Conservation (phyloP, 2,329 filamentous ascomycete genomes). For the Leptosphaerulina australis region DNA sequence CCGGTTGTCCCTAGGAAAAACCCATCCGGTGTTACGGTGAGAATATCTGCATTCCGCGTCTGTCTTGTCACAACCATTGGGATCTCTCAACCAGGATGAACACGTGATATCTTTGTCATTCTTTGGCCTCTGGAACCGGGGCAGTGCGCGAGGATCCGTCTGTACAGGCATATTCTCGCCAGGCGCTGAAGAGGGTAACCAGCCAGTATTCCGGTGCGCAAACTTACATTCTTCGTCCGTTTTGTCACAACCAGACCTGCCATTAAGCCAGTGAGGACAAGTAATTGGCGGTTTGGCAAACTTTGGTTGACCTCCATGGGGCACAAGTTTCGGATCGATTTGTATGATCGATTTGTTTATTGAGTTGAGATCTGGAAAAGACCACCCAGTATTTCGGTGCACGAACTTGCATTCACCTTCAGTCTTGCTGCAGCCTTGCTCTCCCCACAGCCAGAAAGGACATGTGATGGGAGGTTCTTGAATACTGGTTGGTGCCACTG, state of each 20-base stretch:
- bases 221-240: slow-evolving; percentile 28
- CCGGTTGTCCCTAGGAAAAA: not conserved
- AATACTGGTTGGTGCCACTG: slow-evolving; percentile 14
- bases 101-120: slow-evolving; percentile 13
- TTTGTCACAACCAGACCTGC: slow-evolving; percentile 16
- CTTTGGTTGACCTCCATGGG: not conserved
- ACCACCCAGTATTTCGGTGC: slow-evolving; percentile 33
- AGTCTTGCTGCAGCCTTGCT: slow-evolving; percentile 17
- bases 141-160: not conserved
- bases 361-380: not conserved
- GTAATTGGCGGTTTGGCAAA: slow-evolving; percentile 17
- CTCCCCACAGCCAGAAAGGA: slow-evolving; percentile 24
- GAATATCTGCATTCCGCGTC: slow-evolving; percentile 15
- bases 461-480: slow-evolving; percentile 27
- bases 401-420: slow-evolving; percentile 27
- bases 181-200: not conserved
- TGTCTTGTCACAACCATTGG: slow-evolving; percentile 15
- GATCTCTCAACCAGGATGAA: slow-evolving; percentile 17
- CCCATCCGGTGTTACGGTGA: slow-evolving; percentile 14
- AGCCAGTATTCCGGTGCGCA: slow-evolving; percentile 38
- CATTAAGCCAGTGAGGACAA: slow-evolving; percentile 26
- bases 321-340: slow-evolving; percentile 20
- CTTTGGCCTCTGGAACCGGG: not conserved
- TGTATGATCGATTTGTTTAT: not conserved
- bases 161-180: not conserved